Base-by-base conservation (phyloP, 2,329 filamentous ascomycete species). In the Lizonia empirigonia region DNA sequence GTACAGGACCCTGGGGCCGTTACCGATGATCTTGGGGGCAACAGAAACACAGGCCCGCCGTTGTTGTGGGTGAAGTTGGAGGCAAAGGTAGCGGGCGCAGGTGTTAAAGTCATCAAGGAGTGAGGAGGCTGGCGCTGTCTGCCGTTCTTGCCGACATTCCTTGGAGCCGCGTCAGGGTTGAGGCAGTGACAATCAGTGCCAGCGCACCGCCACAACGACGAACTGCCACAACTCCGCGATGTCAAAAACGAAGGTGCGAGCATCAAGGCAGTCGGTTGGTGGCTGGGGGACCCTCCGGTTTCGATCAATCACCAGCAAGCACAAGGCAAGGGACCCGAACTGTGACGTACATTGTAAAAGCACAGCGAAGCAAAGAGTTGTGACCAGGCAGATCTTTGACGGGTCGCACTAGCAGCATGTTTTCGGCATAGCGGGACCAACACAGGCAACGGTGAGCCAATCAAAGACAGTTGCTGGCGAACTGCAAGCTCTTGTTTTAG, bases 201-300 rank as follows among this genome's bases (percentile, higher is more conserved):
- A 33, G 37, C 38, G 55, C 59, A 63, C 60, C 55, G 60, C 60
- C 60, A 63, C 59, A 62, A 15, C 7, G 13, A 24, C 18, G 7
- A 15, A 30, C n/a, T 12, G 37, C 4, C 30, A 27, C 19, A 24
- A 13, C 8, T 18, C 15, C 12, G 15, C 37, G 22, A 46, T 30
- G 19, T 30, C 48, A 29, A 36, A 4, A 26, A 39, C 9, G 7
- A 37, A 7, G 22, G 27, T 5, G 3, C 2, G 13, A 24, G n/a
- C 29, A 2, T 26, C 24, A 13, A 13, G 18, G 19, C 4, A 16
- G 10, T 27, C 29, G 29, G 20, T 9, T 24, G 5, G 12, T 7
- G 12, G 16, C 12, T 34, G 29, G 30, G 34, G 24, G 22, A 10
- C 7, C 7, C 24, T 51, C 36, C 19, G 30, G 15, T 20, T n/a